Base-by-base conservation (phyloP, 176 grass and related monocot genomes). In the Triticum turgidum region DNA sequence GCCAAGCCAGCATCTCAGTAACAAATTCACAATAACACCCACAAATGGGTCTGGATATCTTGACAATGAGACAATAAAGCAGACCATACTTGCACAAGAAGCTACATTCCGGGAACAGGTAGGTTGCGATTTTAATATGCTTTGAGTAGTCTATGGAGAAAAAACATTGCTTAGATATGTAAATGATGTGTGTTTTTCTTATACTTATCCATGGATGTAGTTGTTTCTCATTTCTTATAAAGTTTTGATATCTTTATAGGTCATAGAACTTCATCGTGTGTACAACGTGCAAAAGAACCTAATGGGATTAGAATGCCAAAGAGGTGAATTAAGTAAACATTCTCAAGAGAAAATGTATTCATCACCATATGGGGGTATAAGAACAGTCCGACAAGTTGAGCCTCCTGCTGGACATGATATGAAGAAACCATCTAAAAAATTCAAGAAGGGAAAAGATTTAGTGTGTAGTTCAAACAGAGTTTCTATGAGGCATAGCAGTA, bases 91-190 rank as follows among this genome's bases (percentile, higher is more conserved):
- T 80, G 79, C 85, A 65, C 93, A 98, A 58, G 95, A 98, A 75
- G 89, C 86, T 67, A 98, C 84, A 80, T 98, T 95, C 64, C 79
- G 73, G 25, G 93, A 87, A 68, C 95, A 98, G 91, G 95, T 98
- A 88, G 63, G 25, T 51, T 71, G 77, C 79, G 3, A 64, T 79
- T 56, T 34, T 42, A 61, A 11, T 29, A 71, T 33, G 56, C 11
- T 61, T 82, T 25, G 61, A 76, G n/a, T 77, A 74, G 38, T 67
- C 11, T n/a, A 65, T 22, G 32, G 30, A 35, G 30, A 14, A 73
- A 86, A 79, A 75, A 6, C 67, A 81, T 70, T 73, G 20, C 27
- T 70, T 73, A 47, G 59, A 54, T 10, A 49, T 77, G 13, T 44
- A 66, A 49, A 52, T 21, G 39, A 41, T 64, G 27, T 64, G 27